Conservation (phyloP, 495 filamentous ascomycete species). For the Hypoxylon trugodes region DNA sequence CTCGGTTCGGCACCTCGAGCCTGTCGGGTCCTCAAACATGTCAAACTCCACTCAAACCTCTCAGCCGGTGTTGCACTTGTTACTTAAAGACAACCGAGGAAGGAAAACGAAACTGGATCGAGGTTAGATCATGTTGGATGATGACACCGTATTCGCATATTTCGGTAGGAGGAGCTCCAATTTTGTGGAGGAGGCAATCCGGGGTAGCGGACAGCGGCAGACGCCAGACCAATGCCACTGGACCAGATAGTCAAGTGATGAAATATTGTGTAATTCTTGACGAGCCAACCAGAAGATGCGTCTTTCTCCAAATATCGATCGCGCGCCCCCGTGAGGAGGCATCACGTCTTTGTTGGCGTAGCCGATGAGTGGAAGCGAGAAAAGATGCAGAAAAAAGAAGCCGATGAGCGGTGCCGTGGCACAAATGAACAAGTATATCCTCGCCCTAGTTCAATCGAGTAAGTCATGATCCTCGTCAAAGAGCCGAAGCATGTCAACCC, state of each 20-base stretch:
- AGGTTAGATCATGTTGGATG: slow-evolving; percentile 8
- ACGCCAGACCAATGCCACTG: slow-evolving; percentile 15
- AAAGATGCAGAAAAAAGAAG: neutral
- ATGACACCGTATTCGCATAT: slow-evolving; percentile 32
- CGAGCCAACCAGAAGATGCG: slow-evolving; percentile 29
- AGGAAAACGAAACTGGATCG: slow-evolving; percentile 8
- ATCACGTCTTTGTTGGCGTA: slow-evolving; percentile 2
- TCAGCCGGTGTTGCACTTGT: slow-evolving; percentile 12
- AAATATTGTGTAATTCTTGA: slow-evolving; percentile 38
- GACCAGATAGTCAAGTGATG: slow-evolving; percentile 27
- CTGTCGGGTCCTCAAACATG: slow-evolving; percentile 14
- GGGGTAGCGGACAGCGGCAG: slow-evolving; percentile 35
- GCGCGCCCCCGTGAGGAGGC: slow-evolving; percentile 6
- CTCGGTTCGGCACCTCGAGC: slow-evolving; percentile 8
- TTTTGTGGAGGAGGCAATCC: slow-evolving; percentile 35
- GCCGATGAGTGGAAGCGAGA: too few species aligned
- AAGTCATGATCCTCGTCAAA: neutral
- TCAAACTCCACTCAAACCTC: slow-evolving; percentile 12
- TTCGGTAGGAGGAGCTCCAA: slow-evolving; percentile 5
- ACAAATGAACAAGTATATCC: neutral
- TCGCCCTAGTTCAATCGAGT: neutral
- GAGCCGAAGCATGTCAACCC: too few species aligned
- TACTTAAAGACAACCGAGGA: slow-evolving; percentile 21
- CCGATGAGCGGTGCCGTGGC: slow-evolving; percentile 12
- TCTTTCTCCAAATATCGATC: neutral